Percentiles rank a stretch among this genome's conserved stretches.
Conservation (phyloP, 2,329 filamentous ascomycete genomes). For the Aspergillus eucalypticola region DNA sequence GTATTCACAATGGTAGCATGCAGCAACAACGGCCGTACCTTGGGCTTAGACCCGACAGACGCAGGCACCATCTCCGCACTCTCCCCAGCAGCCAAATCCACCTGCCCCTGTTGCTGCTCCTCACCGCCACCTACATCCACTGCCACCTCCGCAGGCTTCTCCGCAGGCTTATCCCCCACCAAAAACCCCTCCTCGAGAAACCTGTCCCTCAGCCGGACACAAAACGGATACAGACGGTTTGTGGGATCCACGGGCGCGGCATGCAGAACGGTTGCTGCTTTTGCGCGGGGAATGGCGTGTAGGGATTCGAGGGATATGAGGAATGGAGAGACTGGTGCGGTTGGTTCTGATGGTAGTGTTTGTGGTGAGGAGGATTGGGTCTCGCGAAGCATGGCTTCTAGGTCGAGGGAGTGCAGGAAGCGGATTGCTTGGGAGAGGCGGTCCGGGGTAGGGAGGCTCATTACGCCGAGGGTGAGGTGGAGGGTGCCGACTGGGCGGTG, state of each 20-base stretch:
- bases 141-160: slow-evolving; percentile 16
- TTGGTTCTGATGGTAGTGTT: neutral
- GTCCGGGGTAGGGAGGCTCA: slow-evolving; percentile 64
- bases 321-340: slow-evolving; percentile 28
- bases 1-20: slow-evolving; percentile 89
- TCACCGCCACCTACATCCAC: too few relatives aligned
- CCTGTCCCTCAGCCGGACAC: slow-evolving; percentile 40
- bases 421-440: slow-evolving; percentile 49
- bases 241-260: slow-evolving; percentile 42
- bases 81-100: too few relatives aligned
- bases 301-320: slow-evolving; percentile 46
- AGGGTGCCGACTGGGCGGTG: slow-evolving; percentile 76
- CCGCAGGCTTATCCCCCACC: slow-evolving; percentile 28
- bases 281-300: slow-evolving; percentile 39
- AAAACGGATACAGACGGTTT: slow-evolving; percentile 44
- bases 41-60: too few relatives aligned
- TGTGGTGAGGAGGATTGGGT: too few relatives aligned
- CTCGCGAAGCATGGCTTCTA: slow-evolving; percentile 40
- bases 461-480: slow-evolving; percentile 84
- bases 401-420: slow-evolving; percentile 49
- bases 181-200: slow-evolving; percentile 49
- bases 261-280: slow-evolving; percentile 43
- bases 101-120: too few relatives aligned
- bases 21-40: slow-evolving; percentile 63
- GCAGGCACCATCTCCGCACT: too few relatives aligned